Evolutionary conservation across 2,329 filamentous ascomycete species (phyloP), one percentile per base, ranked within the genome.

Genomic region (Leptographium galeiforme): DNA sequence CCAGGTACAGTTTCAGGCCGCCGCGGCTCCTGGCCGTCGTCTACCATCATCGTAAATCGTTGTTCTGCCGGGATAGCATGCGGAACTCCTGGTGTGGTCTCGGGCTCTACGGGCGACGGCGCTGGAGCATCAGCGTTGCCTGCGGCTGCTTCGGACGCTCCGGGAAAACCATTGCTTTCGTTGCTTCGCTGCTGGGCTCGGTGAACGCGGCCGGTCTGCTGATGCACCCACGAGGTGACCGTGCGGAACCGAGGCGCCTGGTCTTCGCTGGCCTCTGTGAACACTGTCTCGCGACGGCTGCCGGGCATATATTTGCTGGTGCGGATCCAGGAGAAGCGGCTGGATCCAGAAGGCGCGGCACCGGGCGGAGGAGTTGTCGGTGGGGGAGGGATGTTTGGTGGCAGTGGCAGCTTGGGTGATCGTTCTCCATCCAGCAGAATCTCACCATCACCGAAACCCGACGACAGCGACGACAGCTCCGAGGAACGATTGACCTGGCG

Each of bases 191-290:
- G 68, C 59, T 72, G 68, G 2, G 71, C 72, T 32, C 73, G 69
- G 60, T 72, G 72, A 34, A 80, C 63, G 3, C 78, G 72, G 2
- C 74, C 74, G 10, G 74, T 75, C 63, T 85, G 81, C 61, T 85
- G 79, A 58, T 75, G 74, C 2, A 85, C 81, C 82, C 82, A 85
- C 34, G 78, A 82, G 53, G 70, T 73, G 53, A 85, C 70, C 8
- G 71, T 74, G 39, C 78, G 72, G 63, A 82, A 84, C 6, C 75
- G 72, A 14, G 77, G 70, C 6, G 77, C 73, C 46, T 66, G 63
- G 56, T 82, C 78, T 38, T 80, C 72, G 50, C 75, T 79, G 5
- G 71, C 68, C 50, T 71, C 67, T 0, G 77, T 79, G 59, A 74
- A 78, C 2, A 75, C 64, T 0, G 76, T 79, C 46, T 79, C 76